Evolutionary conservation across 1,284 basidiomycete genomes (phyloP).

Genomic region (Trichosporon sp.): DNA sequence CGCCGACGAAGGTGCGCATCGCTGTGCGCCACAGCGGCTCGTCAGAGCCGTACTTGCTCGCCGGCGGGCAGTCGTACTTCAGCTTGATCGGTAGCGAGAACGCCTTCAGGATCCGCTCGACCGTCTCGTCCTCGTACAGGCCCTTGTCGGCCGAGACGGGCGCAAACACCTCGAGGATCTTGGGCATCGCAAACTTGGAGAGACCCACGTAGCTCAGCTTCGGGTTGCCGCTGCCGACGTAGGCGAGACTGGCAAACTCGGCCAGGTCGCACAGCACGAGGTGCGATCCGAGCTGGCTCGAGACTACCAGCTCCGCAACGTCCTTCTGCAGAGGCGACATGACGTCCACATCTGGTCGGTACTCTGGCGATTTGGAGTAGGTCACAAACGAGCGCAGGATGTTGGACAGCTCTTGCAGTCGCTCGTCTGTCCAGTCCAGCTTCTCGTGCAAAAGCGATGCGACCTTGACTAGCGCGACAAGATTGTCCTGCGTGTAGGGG

Average conservation of each 20-base stretch:
- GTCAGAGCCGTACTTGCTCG: constrained; percentile 78
- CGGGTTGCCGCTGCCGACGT: constrained; percentile 60
- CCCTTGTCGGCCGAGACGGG: constrained; percentile 20
- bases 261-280: constrained; percentile 75
- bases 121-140: constrained; percentile 73
- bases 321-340: constrained; percentile 76
- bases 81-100: constrained; percentile 85
- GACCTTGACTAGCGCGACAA: constrained; percentile 56
- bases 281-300: constrained; percentile 56
- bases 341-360: constrained; percentile 75
- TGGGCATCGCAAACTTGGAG: constrained; percentile 78
- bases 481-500: constrained; percentile 78
- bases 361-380: constrained; percentile 76
- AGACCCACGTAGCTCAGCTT: constrained; percentile 81
- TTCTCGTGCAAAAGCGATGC: constrained; percentile 29
- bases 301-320: constrained; percentile 63
- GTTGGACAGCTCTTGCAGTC: constrained; percentile 59
- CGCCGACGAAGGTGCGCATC: constrained; percentile 24
- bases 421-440: constrained; percentile 54
- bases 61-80: constrained; percentile 85
- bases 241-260: constrained; percentile 77
- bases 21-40: constrained; percentile 80
- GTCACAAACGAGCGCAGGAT: constrained; percentile 76
- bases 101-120: constrained; percentile 76
- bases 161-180: constrained; percentile 62